These are phyloP conservation scores for Fraxinus nigra DNA, from an alignment of 305 asterid genomes.

Conservation along the genomic window DNA sequence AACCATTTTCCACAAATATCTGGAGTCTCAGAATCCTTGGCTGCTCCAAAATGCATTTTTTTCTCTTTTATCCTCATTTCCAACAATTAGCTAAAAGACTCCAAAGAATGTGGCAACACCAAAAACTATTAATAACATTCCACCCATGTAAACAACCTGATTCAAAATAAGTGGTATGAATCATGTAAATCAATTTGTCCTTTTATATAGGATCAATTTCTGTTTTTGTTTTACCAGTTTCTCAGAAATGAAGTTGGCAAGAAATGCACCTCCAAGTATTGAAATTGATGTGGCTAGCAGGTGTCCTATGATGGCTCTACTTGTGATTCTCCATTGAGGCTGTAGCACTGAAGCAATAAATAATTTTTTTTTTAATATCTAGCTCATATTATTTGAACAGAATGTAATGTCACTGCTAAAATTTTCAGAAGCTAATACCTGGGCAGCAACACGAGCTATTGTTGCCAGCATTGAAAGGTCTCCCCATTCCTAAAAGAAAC, in stretches of 20 bases:
- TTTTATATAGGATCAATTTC: not conserved
- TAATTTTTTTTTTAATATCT: not conserved
- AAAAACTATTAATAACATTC: not conserved
- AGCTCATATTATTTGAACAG: not conserved
- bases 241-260: slow-evolving; percentile 81
- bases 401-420: not conserved
- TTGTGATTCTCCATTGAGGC: slow-evolving; percentile 96
- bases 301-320: slow-evolving; percentile 90
- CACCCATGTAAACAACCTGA: not conserved
- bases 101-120: not conserved
- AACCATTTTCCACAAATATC: not conserved
- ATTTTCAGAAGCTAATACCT: slow-evolving; percentile 38
- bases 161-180: not conserved
- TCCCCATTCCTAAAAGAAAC: slow-evolving; percentile 82
- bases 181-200: not conserved
- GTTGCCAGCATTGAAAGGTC: slow-evolving; percentile 97
- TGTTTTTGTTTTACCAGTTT: slow-evolving; percentile 60
- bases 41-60: not conserved
- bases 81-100: not conserved
- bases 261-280: slow-evolving; percentile 82
- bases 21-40: not conserved
- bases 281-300: slow-evolving; percentile 74
- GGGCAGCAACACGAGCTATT: slow-evolving; percentile 89
- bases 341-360: slow-evolving; percentile 10
- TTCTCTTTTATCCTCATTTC: not conserved